Percentiles rank a stretch among this genome's conserved stretches.
phyloP scores from a whole-genome alignment of 257 asterid genomes.

The Galeopsis tetrahit region DNA sequence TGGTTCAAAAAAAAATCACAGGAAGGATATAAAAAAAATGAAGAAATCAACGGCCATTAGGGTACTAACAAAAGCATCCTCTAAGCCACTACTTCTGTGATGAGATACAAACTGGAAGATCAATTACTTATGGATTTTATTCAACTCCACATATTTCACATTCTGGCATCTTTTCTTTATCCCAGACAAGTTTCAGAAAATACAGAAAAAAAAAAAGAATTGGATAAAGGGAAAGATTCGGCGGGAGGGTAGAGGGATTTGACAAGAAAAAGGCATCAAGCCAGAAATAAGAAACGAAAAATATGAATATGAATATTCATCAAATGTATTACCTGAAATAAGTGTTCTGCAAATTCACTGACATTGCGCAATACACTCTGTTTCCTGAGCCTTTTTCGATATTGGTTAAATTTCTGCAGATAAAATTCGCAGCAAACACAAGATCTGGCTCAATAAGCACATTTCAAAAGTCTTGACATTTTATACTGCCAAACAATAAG shows the following conservation, averaged over 20 bases:
- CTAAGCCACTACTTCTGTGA: not conserved
- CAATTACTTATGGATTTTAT: not conserved
- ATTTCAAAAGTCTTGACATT: not conserved
- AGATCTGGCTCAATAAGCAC: slow-evolving; percentile 19
- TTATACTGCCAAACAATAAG: slow-evolving; percentile 1
- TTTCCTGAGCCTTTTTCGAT: slow-evolving; percentile 59
- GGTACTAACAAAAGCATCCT: not conserved
- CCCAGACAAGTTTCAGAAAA: slow-evolving; percentile 6
- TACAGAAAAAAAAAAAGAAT: slow-evolving; percentile 7
- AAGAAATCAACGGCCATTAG: slow-evolving; percentile 1
- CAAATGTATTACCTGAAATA: slow-evolving; percentile 63
- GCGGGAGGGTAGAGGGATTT: not conserved
- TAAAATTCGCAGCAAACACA: slow-evolving; percentile 24
- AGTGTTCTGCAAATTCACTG: slow-evolving; percentile 69
- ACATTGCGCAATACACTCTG: slow-evolving; percentile 59
- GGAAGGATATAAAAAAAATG: not conserved
- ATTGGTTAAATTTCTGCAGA: slow-evolving; percentile 58
- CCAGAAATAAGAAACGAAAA: not conserved
- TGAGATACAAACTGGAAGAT: not conserved
- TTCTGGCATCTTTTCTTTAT: not conserved
- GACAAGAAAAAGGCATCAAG: not conserved
- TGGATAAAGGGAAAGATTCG: not conserved
- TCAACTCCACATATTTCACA: not conserved
- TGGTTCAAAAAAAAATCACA: slow-evolving; percentile 36
- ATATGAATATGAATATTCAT: slow-evolving; percentile 10